Evolutionary conservation across 805 yeast genomes (phyloP).

Genomic region (Barnettozyma californica): DNA sequence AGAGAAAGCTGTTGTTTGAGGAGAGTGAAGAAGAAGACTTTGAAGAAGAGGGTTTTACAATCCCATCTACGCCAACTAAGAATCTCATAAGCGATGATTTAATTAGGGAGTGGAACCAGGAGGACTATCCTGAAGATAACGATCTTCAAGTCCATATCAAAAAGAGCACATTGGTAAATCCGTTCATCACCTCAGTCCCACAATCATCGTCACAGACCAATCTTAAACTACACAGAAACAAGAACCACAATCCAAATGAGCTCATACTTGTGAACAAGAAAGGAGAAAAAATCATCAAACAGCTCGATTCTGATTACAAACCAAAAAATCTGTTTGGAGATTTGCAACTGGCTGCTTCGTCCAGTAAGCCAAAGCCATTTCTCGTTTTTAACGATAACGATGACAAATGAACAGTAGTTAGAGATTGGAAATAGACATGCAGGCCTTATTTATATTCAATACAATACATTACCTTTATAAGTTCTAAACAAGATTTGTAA

Average conservation of each 20-base stretch:
- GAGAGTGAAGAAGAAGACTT: slow-evolving; percentile 10
- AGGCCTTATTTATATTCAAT: background rate
- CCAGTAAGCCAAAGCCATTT: background rate
- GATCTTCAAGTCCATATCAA: slow-evolving; percentile 15
- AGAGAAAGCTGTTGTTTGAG: slow-evolving; percentile 19
- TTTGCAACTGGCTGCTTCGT: slow-evolving; percentile 1
- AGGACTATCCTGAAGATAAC: slow-evolving; percentile 9
- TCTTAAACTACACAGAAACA: slow-evolving; percentile 3
- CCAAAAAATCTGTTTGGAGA: slow-evolving; percentile 27
- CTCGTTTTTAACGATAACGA: background rate
- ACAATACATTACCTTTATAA: background rate
- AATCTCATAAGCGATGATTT: slow-evolving; percentile 29
- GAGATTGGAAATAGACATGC: background rate
- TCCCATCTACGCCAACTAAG: slow-evolving; percentile 30
- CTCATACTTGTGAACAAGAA: slow-evolving; percentile 30
- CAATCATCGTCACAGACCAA: background rate
- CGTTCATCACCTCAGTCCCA: slow-evolving; percentile 15
- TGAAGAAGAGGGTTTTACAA: background rate
- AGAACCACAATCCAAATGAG: slow-evolving; percentile 18
- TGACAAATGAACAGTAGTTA: background rate
- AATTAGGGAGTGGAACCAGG: slow-evolving; percentile 31
- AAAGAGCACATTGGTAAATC: slow-evolving; percentile 16
- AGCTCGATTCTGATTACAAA: slow-evolving; percentile 16
- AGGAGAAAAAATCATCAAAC: slow-evolving; percentile 28
- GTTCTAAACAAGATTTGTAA: background rate